A percentile compares a stretch with the other conserved stretches of the same genome.
Conservation (phyloP, 108 stramenopile species). For the Cyclostephanos invisitatus region DNA sequence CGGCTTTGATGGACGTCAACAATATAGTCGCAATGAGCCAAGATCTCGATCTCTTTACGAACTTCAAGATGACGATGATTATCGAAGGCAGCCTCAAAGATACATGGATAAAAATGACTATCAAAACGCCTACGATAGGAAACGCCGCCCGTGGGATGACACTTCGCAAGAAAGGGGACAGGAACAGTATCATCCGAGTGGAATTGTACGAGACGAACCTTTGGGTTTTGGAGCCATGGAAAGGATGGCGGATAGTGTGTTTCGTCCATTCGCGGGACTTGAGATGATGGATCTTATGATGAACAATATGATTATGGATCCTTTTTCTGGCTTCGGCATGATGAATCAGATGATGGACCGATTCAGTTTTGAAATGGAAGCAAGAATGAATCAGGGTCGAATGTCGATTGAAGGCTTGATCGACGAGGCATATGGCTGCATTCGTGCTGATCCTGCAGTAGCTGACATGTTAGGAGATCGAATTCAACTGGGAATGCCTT, state of each 20-base stretch:
- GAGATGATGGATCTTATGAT: constrained; percentile 8
- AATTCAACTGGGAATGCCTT: neutral
- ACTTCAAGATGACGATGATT: neutral
- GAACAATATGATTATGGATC: neutral
- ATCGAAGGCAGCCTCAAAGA: neutral
- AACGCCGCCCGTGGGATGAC: neutral
- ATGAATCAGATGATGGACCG: constrained; percentile 6
- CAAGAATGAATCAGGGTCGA: constrained; percentile 1
- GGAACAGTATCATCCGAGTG: constrained; percentile 1
- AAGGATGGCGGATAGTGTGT: constrained; percentile 2
- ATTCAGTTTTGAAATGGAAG: neutral
- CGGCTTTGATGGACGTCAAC: neutral
- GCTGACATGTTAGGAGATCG: neutral
- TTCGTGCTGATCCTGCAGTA: constrained; percentile 5
- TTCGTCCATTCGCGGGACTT: neutral
- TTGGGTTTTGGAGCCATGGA: neutral
- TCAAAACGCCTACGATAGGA: neutral
- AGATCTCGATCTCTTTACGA: no score
- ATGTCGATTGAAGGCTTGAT: neutral
- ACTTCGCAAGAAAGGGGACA: neutral
- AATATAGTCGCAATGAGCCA: neutral
- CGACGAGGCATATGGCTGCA: neutral
- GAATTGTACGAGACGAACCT: neutral
- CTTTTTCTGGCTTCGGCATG: constrained; percentile 2
- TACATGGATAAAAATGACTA: neutral